Evolutionary conservation across 495 filamentous ascomycete genomes (phyloP).

Genomic region (Pyrenula massariospora): DNA sequence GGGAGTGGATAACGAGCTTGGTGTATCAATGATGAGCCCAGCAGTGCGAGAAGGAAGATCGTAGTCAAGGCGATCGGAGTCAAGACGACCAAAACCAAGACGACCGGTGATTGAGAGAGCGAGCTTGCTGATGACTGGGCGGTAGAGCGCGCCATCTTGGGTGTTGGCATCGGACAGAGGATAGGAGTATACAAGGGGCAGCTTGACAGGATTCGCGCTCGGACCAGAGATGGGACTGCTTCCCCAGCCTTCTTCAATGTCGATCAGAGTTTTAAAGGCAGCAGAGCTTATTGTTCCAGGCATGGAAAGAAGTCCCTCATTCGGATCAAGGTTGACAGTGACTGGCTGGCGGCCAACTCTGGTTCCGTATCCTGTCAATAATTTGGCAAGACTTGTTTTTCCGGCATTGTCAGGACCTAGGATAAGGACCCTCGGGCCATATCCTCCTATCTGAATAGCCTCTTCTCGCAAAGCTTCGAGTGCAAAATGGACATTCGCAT

Average conservation of each 20-base stretch:
- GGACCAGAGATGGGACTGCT: conserved; percentile 84
- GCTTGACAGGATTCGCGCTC: conserved; percentile 74
- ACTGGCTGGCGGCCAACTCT: conserved; percentile 66
- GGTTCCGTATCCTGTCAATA: conserved; percentile 70
- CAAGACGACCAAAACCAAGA: too few species aligned
- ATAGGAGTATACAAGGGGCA: conserved; percentile 87
- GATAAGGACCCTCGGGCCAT: conserved; percentile 73
- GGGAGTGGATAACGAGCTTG: conserved; percentile 48
- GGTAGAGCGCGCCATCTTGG: conserved; percentile 61
- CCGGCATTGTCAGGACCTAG: conserved; percentile 72
- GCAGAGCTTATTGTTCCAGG: conserved; percentile 78
- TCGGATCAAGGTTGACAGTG: conserved; percentile 77
- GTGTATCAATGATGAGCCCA: conserved; percentile 80
- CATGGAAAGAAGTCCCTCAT: conserved; percentile 73
- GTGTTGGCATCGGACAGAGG: conserved; percentile 60
- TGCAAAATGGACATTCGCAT: conserved; percentile 79
- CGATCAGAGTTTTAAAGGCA: conserved; percentile 72
- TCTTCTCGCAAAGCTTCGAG: conserved; percentile 55
- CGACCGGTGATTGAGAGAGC: conserved; percentile 69
- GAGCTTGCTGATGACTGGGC: conserved; percentile 60
- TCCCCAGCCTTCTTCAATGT: conserved; percentile 86
- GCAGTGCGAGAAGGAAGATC: conserved; percentile 56
- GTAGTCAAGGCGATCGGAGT: conserved; percentile 58
- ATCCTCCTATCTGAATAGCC: conserved; percentile 30
- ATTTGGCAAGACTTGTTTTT: conserved; percentile 76